A percentile compares a stretch with the other conserved stretches of the same genome.
phyloP scores from a whole-genome alignment of 768 basidiomycete genomes.

The Psilocybe cyanescens region DNA sequence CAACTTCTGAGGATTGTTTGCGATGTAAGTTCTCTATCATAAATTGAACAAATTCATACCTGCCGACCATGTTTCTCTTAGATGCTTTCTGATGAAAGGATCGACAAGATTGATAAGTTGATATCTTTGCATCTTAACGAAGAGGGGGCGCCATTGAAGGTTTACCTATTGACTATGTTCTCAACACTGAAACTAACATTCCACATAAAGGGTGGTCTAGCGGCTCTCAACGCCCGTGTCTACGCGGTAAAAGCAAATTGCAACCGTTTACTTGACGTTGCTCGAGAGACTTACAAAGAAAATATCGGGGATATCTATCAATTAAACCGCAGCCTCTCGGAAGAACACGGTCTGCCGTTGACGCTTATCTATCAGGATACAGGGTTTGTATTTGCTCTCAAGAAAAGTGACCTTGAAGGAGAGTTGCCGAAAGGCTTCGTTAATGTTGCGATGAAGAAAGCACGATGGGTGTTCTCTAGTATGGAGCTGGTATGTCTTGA shows the following conservation, averaged over 20 bases:
- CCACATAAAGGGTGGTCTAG: slow-evolving; percentile 62
- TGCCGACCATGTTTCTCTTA: slow-evolving; percentile 26
- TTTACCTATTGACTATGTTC: slow-evolving; percentile 23
- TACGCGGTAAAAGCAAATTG: slow-evolving; percentile 90
- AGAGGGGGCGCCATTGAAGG: slow-evolving; percentile 63
- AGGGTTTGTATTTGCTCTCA: slow-evolving; percentile 75
- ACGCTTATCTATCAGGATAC: slow-evolving; percentile 71
- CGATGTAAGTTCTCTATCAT: slow-evolving; percentile 43
- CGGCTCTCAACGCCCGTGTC: slow-evolving; percentile 77
- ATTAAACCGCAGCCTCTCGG: slow-evolving; percentile 59
- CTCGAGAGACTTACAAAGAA: slow-evolving; percentile 93
- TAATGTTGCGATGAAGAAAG: slow-evolving; percentile 67
- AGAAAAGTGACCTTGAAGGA: slow-evolving; percentile 66
- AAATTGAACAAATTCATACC: background rate
- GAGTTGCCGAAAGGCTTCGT: slow-evolving; percentile 75
- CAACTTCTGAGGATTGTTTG: slow-evolving; percentile 65
- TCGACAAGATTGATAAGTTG: slow-evolving; percentile 61
- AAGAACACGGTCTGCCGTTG: slow-evolving; percentile 68
- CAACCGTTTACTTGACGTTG: slow-evolving; percentile 89
- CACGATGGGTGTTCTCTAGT: slow-evolving; percentile 76
- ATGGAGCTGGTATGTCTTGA: slow-evolving; percentile 70
- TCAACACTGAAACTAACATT: background rate
- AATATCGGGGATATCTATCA: slow-evolving; percentile 88
- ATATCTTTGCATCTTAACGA: slow-evolving; percentile 76
- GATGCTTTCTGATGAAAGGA: slow-evolving; percentile 78